Percentiles rank a stretch among this genome's conserved stretches.
Evolutionary conservation across 345 rosid genomes (phyloP).

Genomic region (Camelina hispida): DNA sequence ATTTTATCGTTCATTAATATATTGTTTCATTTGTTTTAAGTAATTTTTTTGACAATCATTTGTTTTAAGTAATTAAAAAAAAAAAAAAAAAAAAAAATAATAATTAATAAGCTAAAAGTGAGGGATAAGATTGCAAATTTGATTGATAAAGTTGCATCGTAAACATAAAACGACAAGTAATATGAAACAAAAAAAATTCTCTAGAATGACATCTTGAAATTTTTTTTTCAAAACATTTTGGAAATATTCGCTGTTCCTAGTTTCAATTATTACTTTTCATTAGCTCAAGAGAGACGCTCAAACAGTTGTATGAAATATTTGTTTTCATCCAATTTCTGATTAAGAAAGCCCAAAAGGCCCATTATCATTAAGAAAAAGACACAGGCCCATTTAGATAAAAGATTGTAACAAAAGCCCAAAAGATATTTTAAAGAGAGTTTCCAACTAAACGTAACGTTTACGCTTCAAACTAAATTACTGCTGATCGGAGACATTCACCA

Average conservation of each 20-base stretch:
- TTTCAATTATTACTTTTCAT: background rate
- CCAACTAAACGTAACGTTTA: background rate
- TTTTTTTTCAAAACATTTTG: background rate
- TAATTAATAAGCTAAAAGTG: no score
- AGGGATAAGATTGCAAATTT: no score
- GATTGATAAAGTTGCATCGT: no score
- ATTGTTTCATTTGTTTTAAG: no score
- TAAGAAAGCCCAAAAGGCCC: background rate
- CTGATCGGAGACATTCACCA: background rate
- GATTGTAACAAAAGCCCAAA: constrained; percentile 9
- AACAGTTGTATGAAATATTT: background rate
- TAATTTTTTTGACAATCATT: no score
- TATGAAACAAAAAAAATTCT: no score
- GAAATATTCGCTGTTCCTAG: background rate
- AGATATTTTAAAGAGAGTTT: background rate
- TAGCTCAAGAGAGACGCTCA: background rate
- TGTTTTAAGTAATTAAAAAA: no score
- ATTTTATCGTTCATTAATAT: no score
- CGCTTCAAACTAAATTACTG: background rate
- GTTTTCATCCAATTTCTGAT: no score
- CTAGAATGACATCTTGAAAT: background rate
- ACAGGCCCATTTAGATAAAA: background rate
- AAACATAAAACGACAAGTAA: no score
- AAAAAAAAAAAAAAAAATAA: no score
- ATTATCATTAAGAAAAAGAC: no score